These are phyloP conservation scores for Pezicula rhizophila DNA, from an alignment of 2,329 filamentous ascomycete genomes.

Conservation along the genomic window DNA sequence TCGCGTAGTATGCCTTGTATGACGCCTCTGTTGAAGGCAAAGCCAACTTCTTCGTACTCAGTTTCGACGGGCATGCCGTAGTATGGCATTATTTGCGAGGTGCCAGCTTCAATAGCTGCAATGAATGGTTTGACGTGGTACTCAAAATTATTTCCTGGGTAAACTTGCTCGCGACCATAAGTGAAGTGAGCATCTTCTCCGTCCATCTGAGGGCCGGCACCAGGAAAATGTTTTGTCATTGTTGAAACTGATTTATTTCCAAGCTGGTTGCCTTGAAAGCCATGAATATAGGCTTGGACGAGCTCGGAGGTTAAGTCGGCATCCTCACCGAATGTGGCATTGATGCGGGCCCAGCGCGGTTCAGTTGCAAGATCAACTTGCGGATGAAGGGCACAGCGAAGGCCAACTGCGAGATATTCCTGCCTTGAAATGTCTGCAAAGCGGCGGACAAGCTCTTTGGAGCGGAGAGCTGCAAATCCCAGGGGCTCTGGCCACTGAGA, in stretches of 20 bases:
- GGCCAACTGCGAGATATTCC: constrained; percentile 29
- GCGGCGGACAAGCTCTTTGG: constrained; percentile 34
- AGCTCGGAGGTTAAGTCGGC: constrained; percentile 33
- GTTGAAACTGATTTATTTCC: constrained; percentile 39
- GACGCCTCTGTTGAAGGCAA: constrained; percentile 45
- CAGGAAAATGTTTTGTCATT: constrained; percentile 49
- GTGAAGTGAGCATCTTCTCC: constrained; percentile 47
- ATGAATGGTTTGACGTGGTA: constrained; percentile 45
- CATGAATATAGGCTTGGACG: constrained; percentile 39
- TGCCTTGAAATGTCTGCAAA: constrained; percentile 44
- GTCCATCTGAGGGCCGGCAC: constrained; percentile 40
- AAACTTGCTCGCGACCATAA: constrained; percentile 45
- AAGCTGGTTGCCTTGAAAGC: constrained; percentile 39
- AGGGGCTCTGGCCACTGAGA: constrained; percentile 46
- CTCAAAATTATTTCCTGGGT: constrained; percentile 44
- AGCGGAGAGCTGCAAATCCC: constrained; percentile 42
- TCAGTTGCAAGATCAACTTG: constrained; percentile 47
- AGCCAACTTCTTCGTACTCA: constrained; percentile 39
- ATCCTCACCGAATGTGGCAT: constrained; percentile 42
- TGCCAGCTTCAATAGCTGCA: constrained; percentile 42
- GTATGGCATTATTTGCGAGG: constrained; percentile 47
- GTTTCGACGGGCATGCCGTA: constrained; percentile 42
- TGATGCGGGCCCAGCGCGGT: constrained; percentile 42
- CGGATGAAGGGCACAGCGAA: constrained; percentile 42
- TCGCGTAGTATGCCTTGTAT: constrained; percentile 42